Base-by-base conservation (phyloP, 257 asterid genomes). In the Primulina eburnea region DNA sequence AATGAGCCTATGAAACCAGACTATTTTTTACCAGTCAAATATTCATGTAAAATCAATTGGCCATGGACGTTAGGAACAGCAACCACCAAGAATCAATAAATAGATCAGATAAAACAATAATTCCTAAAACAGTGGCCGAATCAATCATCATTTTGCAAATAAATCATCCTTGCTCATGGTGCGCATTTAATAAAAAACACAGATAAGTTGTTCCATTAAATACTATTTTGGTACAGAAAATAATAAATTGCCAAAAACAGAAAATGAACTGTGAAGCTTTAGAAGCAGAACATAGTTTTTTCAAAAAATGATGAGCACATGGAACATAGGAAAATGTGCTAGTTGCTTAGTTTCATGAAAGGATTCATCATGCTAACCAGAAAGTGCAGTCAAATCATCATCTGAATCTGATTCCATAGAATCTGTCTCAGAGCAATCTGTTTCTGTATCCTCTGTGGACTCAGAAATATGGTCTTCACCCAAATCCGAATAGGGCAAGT, bases 391-490 rank as follows among this genome's bases (percentile, higher is more conserved):
- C 87, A 87, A 71, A 21, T 87, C 89, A 5, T 84, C 96, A 80
- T 91, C 95, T 28, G 93, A 81, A 80, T 90, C 97, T 2, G 96
- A 89, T 63, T 90, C 96, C 76, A 77, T 60, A 67, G 97, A 87
- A 82, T 91, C 96, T 17, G 96, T 81, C 74, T 85, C 96, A 12
- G 93, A 88, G 80, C 96, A 85, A 84, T 94, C 99, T 26, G 97
- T 94, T 84, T 91, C 99, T 57, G 97, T 89, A 78, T 86, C 93
- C 80, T 94, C 97, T 7, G 92, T 83, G 63, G 97, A 88, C 10
- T 83, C 95, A 60, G 90, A 85, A 63, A 77, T 77, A 67, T 74
- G 87, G 73, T 86, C 90, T 76, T 85, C 92, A 68, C 84, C 86
- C 64, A 62, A 69, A 75, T 77, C 89, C 73, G 75, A 85, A 76